Conservation (phyloP, 257 asterid species). For the Scutellaria baicalensis region DNA sequence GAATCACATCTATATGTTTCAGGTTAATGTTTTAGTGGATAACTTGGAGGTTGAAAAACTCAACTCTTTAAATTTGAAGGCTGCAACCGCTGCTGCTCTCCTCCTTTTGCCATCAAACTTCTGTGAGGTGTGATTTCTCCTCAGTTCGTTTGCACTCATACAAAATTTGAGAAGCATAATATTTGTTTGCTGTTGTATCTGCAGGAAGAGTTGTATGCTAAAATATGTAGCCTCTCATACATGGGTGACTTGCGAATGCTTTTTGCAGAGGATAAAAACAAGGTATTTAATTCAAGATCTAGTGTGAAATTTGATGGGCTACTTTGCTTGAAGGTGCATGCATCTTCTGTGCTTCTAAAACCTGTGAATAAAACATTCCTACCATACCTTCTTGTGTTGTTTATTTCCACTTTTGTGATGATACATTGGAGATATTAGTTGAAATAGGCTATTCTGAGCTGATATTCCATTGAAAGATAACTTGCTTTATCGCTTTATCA, state of each 20-base stretch:
- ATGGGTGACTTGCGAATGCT: slow-evolving; percentile 86
- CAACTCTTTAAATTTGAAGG: slow-evolving; percentile 63
- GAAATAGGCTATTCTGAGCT: background rate
- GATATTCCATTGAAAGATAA: background rate
- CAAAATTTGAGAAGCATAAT: background rate
- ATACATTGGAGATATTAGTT: background rate
- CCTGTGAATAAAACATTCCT: background rate
- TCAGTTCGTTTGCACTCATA: slow-evolving; percentile 1
- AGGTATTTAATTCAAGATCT: slow-evolving; percentile 38
- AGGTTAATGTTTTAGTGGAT: slow-evolving; percentile 75
- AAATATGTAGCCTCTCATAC: slow-evolving; percentile 83
- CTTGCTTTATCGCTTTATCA: background rate
- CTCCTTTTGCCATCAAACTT: slow-evolving; percentile 82
- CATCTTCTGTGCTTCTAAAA: background rate
- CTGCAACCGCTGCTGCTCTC: slow-evolving; percentile 80
- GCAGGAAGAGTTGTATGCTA: slow-evolving; percentile 81
- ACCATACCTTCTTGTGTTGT: background rate
- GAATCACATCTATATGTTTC: slow-evolving; percentile 15
- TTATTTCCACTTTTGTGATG: background rate
- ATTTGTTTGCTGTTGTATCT: slow-evolving; percentile 13
- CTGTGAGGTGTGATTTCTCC: slow-evolving; percentile 49
- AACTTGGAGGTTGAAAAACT: slow-evolving; percentile 43
- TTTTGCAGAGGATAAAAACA: slow-evolving; percentile 89
- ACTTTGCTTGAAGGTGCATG: background rate
- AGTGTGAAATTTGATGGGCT: background rate